These are phyloP conservation scores for Mycena amicta DNA, from an alignment of 768 basidiomycete genomes.

Conservation along the genomic window DNA sequence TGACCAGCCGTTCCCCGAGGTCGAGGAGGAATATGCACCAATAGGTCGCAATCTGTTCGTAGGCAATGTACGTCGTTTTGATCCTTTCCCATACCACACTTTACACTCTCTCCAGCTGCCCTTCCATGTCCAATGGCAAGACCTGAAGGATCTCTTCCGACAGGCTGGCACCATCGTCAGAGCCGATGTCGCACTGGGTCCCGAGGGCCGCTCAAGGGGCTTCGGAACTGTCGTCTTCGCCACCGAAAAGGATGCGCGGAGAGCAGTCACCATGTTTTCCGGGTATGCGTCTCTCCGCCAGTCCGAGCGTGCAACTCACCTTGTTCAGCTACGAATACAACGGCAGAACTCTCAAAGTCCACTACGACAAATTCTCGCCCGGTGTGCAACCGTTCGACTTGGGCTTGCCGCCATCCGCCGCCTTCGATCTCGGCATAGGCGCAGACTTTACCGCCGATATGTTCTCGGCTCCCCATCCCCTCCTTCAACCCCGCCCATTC, in stretches of 20 bases:
- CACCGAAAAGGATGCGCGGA: conserved; percentile 79
- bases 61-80: conserved; percentile 70
- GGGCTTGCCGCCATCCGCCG: conserved; percentile 11
- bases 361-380: conserved; percentile 81
- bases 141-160: conserved; percentile 94
- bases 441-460: conserved; percentile 6
- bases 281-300: conserved; percentile 60
- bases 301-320: conserved; percentile 8
- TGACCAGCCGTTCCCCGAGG: conserved; percentile 30
- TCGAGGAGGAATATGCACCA: conserved; percentile 23
- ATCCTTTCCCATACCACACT: conserved; percentile 4
- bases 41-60: conserved; percentile 73
- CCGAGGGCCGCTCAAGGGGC: conserved; percentile 86
- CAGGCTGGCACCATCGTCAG: conserved; percentile 88
- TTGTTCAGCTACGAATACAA: conserved; percentile 78
- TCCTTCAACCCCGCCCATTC: conserved; percentile 10
- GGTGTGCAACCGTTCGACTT: conserved; percentile 29
- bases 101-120: conserved; percentile 58
- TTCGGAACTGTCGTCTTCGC: conserved; percentile 92
- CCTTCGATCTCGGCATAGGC: conserved; percentile 6
- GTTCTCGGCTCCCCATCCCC: conserved; percentile 4
- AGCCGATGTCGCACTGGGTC: conserved; percentile 87
- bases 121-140: conserved; percentile 97
- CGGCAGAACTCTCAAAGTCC: conserved; percentile 85
- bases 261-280: conserved; percentile 86